Evolutionary conservation across 495 filamentous ascomycete species (phyloP), one percentile per base, ranked within the genome.

Genomic region (Aspergillus steynii): DNA sequence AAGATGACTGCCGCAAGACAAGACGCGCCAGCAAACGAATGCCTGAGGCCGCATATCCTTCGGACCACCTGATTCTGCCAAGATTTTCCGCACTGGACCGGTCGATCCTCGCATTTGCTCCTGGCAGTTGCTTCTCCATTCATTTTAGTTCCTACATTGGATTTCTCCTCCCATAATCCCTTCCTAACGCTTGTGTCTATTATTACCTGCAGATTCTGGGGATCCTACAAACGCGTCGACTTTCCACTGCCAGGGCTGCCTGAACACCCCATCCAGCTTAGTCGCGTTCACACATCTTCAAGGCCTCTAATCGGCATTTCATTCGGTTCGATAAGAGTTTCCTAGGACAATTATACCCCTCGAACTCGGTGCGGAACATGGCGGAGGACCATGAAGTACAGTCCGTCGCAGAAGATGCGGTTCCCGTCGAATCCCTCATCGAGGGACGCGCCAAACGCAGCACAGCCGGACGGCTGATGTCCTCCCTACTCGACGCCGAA

Each of bases 381-480:
- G 67, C 72, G 50, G 65, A 74, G 6, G 70, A 77, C 61, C 70
- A 14, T 66, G 70, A 65, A 28, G 52, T 61, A 9, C 71, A 70
- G 50, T 71, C 73, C 34, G 73, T 71, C 4, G 69, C 75, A 46
- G 77, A 78, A 20, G 74, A 77, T 27, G 77, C 74, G 46, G 62
- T 66, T n/a, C 66, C 68, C 1, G 77, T 92, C 55, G 90, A 96
- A 74, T 88, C 89, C 68, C 82, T 97, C 67, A 87, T 90, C 53
- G 86, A 86, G 45, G 87, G 90, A 50, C 88, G 94, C 64, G 83
- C 83, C 57, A 90, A 88, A 72, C 90, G 94, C 69, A 87, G 86
- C 34, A 97, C 91, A 0, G 94, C 94, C 25, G 94, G 94, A 52
- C 92, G 88, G 62, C 85, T 91, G 63, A 88, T 97, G 82, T 87